phyloP scores from a whole-genome alignment of 169 alveolate species.

The Ichthyophthirius multifiliis region DNA sequence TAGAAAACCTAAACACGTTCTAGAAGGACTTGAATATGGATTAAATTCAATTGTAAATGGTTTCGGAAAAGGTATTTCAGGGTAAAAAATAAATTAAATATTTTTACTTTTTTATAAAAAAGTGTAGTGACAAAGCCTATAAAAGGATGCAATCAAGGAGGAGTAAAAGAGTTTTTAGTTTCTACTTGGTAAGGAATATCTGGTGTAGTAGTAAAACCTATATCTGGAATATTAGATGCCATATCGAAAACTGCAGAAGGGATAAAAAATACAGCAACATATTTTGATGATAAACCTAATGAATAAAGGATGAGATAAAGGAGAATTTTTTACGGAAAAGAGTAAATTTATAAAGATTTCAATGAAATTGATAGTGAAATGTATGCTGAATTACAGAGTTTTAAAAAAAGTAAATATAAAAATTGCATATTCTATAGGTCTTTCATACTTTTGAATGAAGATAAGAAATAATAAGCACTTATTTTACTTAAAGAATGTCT shows the following conservation, averaged over 20 bases:
- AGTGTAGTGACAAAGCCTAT: slow-evolving; percentile 71
- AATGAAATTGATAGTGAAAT: slow-evolving; percentile 57
- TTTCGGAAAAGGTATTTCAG: slow-evolving; percentile 75
- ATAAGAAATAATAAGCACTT: not conserved
- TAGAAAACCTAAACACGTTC: slow-evolving; percentile 62
- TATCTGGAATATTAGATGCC: slow-evolving; percentile 83
- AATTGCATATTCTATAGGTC: not conserved
- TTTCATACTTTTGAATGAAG: not conserved
- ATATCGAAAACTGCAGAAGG: slow-evolving; percentile 85
- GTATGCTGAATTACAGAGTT: slow-evolving; percentile 1
- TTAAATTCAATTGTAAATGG: slow-evolving; percentile 55
- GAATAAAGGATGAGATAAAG: slow-evolving; percentile 73
- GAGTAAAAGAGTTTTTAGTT: slow-evolving; percentile 60
- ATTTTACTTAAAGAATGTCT: slow-evolving; percentile 18
- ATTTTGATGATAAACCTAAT: slow-evolving; percentile 61
- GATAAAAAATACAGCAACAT: slow-evolving; percentile 73
- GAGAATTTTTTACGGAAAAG: slow-evolving; percentile 76
- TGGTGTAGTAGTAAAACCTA: slow-evolving; percentile 84
- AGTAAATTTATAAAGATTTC: slow-evolving; percentile 42
- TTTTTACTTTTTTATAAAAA: not conserved
- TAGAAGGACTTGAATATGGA: slow-evolving; percentile 78
- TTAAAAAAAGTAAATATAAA: not conserved
- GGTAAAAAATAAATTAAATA: slow-evolving; percentile 5
- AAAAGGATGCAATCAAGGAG: slow-evolving; percentile 73
- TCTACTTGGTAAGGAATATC: slow-evolving; percentile 80